These are phyloP conservation scores for Agaricus blazei DNA, from an alignment of 768 basidiomycete species.

Conservation along the genomic window DNA sequence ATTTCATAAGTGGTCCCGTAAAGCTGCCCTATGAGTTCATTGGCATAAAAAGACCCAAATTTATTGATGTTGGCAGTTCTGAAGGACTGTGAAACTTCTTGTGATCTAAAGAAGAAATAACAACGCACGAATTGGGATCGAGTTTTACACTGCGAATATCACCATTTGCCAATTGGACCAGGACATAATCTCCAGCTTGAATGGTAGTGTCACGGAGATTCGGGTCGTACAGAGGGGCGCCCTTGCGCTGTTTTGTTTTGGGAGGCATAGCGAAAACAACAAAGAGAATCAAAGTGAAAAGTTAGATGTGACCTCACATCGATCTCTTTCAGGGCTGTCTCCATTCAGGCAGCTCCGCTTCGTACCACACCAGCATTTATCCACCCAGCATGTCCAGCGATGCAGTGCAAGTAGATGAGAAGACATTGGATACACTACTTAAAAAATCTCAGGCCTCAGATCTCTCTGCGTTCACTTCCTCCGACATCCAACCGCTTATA, in stretches of 20 bases:
- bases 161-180: conserved; percentile 76
- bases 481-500: conserved; percentile 49
- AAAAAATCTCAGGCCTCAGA: conserved; percentile 14
- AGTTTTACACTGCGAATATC: conserved; percentile 72
- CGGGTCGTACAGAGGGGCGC: neutral
- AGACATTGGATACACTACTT: conserved; percentile 3
- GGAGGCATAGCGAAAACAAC: neutral
- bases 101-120: neutral
- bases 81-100: conserved; percentile 9
- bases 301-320: neutral
- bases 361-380: neutral
- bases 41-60: conserved; percentile 76
- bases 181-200: conserved; percentile 66
- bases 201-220: conserved; percentile 30
- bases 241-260: conserved; percentile 2
- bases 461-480: conserved; percentile 34
- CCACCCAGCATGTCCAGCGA: neutral
- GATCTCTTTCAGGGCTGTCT: neutral
- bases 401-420: conserved; percentile 2
- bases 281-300: neutral
- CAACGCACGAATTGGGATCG: conserved; percentile 63
- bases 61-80: conserved; percentile 78
- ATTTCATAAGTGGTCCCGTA: conserved; percentile 93
- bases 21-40: conserved; percentile 74
- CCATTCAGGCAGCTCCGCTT: neutral